Evolutionary conservation across 805 yeast genomes (phyloP), one percentile per base, ranked within the genome.

Genomic region (Lipomyces yamadae): DNA sequence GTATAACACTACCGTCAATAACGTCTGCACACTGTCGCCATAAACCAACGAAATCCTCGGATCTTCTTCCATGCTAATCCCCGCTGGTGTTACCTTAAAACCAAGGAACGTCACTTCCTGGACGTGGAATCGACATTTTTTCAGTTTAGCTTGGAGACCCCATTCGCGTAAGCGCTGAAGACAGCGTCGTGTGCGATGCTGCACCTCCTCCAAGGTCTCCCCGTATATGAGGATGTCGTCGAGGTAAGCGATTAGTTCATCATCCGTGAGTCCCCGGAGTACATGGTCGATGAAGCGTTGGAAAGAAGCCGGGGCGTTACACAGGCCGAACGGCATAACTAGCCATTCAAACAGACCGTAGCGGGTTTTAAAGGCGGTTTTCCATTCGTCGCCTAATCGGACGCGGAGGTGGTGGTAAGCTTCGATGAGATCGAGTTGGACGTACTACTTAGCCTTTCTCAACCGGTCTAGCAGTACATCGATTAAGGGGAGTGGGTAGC

Each of bases 291-390:
- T 56, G 35, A 6, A 34, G 3, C 30, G 35, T 37, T 62, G 65
- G 39, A 57, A 58, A n/a, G 42, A 15, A 2, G 65, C 61, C 5
- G 65, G 62, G 29, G 62, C 65, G n/a, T 57, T 62, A n/a, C 58
- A 34, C 3, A 62, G 32, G 3, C 54, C 65, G 34, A 62, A 62
- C 2, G 65, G 65, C 65, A 62, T 62, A 18, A 56, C 65, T 6
- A 45, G 30, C 33, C 45, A 62, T 29, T 60, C 58, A 53, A 50
- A 60, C 37, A 39, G 63, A 2, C 64, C 64, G 42, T 35, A 61
- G 4, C 54, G 35, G 7, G 64, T 54, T 32, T 39, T 34, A 34
- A 61, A 61, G 2, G 64, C 64, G 15, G 64, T 61, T 6, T 34
- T 35, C 45, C 50, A 56, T 29, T 35, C 39, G 4, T 61, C 48